These are phyloP conservation scores for Brasilioporus rufonigricans DNA, from an alignment of 768 basidiomycete genomes.

Conservation along the genomic window DNA sequence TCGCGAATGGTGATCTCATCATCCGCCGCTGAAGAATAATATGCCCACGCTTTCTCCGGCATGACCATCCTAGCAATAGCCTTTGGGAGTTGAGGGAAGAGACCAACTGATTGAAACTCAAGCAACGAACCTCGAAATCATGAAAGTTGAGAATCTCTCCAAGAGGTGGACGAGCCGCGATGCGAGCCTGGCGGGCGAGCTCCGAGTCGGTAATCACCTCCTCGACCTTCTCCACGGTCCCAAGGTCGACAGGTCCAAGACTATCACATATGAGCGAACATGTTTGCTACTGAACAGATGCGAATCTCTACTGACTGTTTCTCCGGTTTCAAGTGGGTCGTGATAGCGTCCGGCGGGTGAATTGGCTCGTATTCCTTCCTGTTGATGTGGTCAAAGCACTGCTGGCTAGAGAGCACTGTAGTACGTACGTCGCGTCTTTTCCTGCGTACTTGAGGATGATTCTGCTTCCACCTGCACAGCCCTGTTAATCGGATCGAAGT, in stretches of 20 bases:
- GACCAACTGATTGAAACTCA: neutral
- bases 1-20: conserved; percentile 91
- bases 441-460: conserved; percentile 89
- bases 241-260: conserved; percentile 69
- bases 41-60: conserved; percentile 90
- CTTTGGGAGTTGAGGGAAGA: conserved; percentile 37
- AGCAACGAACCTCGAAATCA: conserved; percentile 77
- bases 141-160: conserved; percentile 85
- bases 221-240: conserved; percentile 61
- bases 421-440: conserved; percentile 78
- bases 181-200: conserved; percentile 60
- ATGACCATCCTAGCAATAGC: conserved; percentile 81
- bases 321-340: conserved; percentile 72
- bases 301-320: conserved; percentile 59
- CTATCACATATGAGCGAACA: conserved; percentile 32
- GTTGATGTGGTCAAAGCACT: conserved; percentile 2
- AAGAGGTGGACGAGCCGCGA: conserved; percentile 65
- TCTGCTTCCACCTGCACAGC: conserved; percentile 63
- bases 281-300: neutral
- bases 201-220: conserved; percentile 69
- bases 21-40: conserved; percentile 95
- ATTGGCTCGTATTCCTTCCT: conserved; percentile 85
- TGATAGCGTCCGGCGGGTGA: conserved; percentile 82
- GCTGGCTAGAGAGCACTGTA: neutral
- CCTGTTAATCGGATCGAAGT: neutral